Evolutionary conservation across 1,284 basidiomycete genomes (phyloP), one percentile per base, ranked within the genome.

Genomic region (Afroboletus lepidellus): DNA sequence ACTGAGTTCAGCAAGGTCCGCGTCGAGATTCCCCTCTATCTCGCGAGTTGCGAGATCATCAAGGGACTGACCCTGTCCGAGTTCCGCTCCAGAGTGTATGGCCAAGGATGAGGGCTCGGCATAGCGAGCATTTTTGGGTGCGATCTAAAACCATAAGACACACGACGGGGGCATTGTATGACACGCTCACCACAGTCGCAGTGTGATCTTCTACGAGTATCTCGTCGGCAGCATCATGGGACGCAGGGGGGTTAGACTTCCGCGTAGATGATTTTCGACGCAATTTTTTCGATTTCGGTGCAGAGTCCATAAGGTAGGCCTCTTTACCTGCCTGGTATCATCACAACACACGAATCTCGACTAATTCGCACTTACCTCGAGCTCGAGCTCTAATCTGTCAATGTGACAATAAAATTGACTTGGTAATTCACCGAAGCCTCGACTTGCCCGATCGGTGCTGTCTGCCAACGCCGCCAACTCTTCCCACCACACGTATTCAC

Each of bases 1-100:
- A 41, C 90, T 92, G 24, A 94, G 79, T 69, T 97, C 94, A 4
- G 93, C 92, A 50, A 94, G 78, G 66, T 95, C 84, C 9, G 87
- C 84, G 59, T 94, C 90, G 18, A 94, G 78, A 21, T 83, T 75
- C 24, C 88, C 89, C 27, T 90, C 85, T 7, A 81, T 65, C 51
- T 80, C 75, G 29, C 71, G 74, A 34, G 72, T 65, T 16, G 71
- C 70, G 8, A 78, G 66, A 20, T 82, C 81, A 56, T 84, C 85
- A 60, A 79, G 72, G 23, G 76, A 70, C 53, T 79, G 75, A 50
- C 83, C 81, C 59, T 84, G 80, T 24, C 80, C 85, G 7, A 84
- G 69, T 56, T 86, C 81, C 24, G 75, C 65, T 8, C 87, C 89
- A 25, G 83, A 84, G 41, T 76, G 77, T 39, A 90, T 75, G 15